Conservation (phyloP, 2,329 filamentous ascomycete species). For the Colletotrichum tropicicola region DNA sequence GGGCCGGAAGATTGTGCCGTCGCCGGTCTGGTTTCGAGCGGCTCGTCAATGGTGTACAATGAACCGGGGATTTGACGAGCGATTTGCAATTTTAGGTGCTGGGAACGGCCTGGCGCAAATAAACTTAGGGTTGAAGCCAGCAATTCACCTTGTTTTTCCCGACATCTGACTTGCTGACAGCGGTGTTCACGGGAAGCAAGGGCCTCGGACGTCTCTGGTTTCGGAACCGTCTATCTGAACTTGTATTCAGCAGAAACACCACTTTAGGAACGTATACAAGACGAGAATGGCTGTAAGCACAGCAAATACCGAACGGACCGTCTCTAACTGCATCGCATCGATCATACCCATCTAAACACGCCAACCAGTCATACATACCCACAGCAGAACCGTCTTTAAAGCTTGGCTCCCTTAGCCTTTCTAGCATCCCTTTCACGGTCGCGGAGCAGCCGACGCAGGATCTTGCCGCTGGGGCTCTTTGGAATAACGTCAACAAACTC, state of each 20-base stretch:
- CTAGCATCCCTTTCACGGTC: slow-evolving; percentile 78
- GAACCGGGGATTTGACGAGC: background rate
- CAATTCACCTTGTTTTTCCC: background rate
- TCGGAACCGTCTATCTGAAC: slow-evolving; percentile 5
- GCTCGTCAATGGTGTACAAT: no score
- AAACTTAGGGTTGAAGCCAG: background rate
- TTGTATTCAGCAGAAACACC: background rate
- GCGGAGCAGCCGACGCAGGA: slow-evolving; percentile 72
- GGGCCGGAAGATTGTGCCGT: no score
- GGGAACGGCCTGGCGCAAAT: background rate
- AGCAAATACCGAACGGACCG: background rate
- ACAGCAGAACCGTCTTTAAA: slow-evolving; percentile 41
- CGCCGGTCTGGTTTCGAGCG: no score
- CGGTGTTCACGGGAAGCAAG: slow-evolving; percentile 1
- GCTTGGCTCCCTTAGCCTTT: slow-evolving; percentile 70
- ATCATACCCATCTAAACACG: background rate
- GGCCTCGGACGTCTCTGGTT: slow-evolving; percentile 7
- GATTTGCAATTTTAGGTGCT: background rate
- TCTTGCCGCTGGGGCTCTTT: slow-evolving; percentile 80
- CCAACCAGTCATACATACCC: background rate
- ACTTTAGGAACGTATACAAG: background rate
- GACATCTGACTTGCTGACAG: background rate
- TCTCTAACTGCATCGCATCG: background rate
- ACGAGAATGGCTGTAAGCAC: slow-evolving; percentile 7
- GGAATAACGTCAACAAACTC: slow-evolving; percentile 74